Conservation (phyloP, 495 filamentous ascomycete genomes). For the Amniculicola lignicola region DNA sequence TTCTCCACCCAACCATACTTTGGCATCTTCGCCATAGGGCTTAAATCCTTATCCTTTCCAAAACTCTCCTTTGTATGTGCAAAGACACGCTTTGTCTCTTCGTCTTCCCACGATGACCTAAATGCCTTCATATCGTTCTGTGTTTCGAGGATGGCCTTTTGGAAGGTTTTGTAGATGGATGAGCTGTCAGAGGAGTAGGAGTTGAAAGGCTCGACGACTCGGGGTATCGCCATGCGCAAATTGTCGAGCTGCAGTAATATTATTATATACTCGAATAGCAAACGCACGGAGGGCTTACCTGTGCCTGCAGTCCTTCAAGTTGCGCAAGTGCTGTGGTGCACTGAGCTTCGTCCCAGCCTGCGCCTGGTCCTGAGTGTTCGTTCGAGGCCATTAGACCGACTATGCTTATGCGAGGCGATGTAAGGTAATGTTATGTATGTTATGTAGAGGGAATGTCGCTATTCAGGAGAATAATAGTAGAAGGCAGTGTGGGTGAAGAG, state of each 20-base stretch:
- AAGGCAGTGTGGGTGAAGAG: too few species aligned
- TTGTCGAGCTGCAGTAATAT: slow-evolving; percentile 22
- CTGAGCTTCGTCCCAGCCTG: slow-evolving; percentile 33
- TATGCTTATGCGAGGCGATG: too few species aligned
- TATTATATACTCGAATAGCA: neutral
- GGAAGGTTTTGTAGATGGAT: slow-evolving; percentile 25
- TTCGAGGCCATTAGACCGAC: neutral
- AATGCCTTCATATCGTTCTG: slow-evolving; percentile 26
- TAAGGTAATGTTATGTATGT: too few species aligned
- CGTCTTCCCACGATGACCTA: slow-evolving; percentile 19
- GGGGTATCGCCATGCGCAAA: slow-evolving; percentile 30
- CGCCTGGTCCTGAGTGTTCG: slow-evolving; percentile 1
- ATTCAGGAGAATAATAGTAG: too few species aligned
- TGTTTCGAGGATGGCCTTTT: slow-evolving; percentile 8
- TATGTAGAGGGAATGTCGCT: too few species aligned
- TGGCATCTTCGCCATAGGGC: slow-evolving; percentile 6
- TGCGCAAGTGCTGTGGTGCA: slow-evolving; percentile 32
- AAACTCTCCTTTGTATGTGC: slow-evolving; percentile 22
- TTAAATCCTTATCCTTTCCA: slow-evolving; percentile 11
- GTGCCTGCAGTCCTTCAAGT: slow-evolving; percentile 32
- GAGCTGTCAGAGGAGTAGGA: slow-evolving; percentile 2
- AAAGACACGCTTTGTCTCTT: slow-evolving; percentile 21
- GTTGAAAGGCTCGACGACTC: slow-evolving; percentile 26
- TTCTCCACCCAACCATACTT: slow-evolving; percentile 28
- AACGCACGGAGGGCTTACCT: slow-evolving; percentile 10